A percentile compares a stretch with the other conserved stretches of the same genome.
phyloP scores from a whole-genome alignment of 2,329 filamentous ascomycete genomes.

The Leptodontidium sp. region DNA sequence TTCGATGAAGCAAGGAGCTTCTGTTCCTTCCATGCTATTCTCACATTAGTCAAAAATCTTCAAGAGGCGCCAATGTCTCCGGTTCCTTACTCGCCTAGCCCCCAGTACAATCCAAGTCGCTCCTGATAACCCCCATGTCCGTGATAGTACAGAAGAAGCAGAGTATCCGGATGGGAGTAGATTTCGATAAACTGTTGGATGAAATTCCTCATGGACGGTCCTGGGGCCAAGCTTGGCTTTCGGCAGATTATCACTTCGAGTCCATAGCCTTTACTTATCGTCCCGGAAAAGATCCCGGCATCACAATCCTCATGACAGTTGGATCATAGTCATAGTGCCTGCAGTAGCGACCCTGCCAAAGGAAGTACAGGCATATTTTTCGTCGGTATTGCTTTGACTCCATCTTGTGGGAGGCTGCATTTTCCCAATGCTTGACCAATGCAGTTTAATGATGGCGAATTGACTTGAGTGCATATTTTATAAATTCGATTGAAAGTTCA shows the following conservation, averaged over 20 bases:
- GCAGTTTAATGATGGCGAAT: too few species aligned
- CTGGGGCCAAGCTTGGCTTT: background rate
- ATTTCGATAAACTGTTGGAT: background rate
- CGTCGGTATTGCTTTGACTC: too few species aligned
- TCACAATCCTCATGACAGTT: background rate
- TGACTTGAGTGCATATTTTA: too few species aligned
- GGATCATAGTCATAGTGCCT: too few species aligned
- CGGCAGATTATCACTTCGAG: background rate
- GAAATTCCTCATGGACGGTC: background rate
- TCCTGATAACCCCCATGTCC: background rate
- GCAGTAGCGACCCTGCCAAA: too few species aligned
- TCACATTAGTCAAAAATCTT: background rate
- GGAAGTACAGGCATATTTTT: too few species aligned
- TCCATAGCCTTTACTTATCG: background rate
- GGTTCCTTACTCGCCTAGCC: background rate
- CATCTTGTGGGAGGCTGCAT: too few species aligned
- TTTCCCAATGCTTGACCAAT: too few species aligned
- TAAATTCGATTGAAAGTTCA: too few species aligned
- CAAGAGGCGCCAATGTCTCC: background rate
- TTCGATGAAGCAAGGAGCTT: background rate
- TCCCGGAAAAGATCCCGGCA: background rate
- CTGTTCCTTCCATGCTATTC: background rate
- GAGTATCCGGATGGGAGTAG: background rate
- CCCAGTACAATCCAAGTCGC: background rate
- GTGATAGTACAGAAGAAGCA: background rate